Base-by-base conservation (phyloP, 2,329 filamentous ascomycete genomes). In the Albifimbria verrucaria region DNA sequence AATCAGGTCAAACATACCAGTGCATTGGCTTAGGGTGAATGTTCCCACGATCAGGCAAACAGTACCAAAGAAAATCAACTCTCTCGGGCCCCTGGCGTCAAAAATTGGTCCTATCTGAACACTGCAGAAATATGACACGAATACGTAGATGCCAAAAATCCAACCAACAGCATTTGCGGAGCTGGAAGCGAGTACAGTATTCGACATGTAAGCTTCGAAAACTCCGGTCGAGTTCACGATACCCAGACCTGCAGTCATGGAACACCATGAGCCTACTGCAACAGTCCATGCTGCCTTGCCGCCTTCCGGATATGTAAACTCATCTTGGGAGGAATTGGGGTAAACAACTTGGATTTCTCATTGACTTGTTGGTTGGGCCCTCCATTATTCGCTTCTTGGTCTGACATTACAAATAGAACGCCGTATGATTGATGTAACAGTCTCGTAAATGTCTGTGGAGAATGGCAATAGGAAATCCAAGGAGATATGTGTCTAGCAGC, bases 51-150 rank as follows among this genome's bases (percentile, higher is more conserved):
- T 7, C 26, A 15, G 7, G 15, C 26, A 32, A 7, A 32, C 26
- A 57, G 6, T 55, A 45, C 53, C 52, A 10, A 3, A 20, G 17
- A 81, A 57, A 12, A 89, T 72, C 9, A 89, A 72, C 55, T 77
- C 67, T 28, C 78, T 72, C 0, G 87, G 86, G 0, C 87, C 87
- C 56, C 83, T 77, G 42, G 80, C 77, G 62, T 90, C 87, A 58
- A 89, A 89, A 22, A 89, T 69, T 0, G 87, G 86, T 1, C 87
- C 87, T 41, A 88, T 80, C 59, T 88, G 83, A 2, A 89, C 76
- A 12, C 86, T 86, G 45, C 85, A 82, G 64, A 88, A 85, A 66
- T 89, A 88, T 23, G 82, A 77, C 36, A 89, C 70, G 64, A 88
- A 89, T 36, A 83, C 76, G 60, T 87, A 89, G 50, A 89, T 72